Conservation (phyloP, 331 rosid genomes). For the Acacia concinna region DNA sequence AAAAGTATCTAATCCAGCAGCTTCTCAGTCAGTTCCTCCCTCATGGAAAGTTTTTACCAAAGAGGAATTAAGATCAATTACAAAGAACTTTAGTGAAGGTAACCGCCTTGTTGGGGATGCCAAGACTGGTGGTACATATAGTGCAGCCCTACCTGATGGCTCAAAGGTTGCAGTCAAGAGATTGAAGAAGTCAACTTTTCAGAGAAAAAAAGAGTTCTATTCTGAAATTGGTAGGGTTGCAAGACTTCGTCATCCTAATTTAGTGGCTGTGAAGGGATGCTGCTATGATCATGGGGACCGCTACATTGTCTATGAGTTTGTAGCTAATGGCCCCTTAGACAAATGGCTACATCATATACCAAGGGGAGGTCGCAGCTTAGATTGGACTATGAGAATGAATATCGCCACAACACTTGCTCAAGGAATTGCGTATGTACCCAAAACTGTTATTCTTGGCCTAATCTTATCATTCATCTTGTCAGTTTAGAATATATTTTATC, state of each 20-base stretch:
- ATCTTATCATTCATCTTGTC: not conserved
- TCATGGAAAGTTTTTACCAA: slow-evolving; percentile 90
- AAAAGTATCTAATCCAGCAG: slow-evolving; percentile 66
- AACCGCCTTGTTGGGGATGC: slow-evolving; percentile 93
- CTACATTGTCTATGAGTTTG: slow-evolving; percentile 89
- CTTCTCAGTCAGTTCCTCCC: slow-evolving; percentile 68
- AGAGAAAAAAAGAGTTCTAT: slow-evolving; percentile 92
- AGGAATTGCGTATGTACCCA: slow-evolving; percentile 92
- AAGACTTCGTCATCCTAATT: slow-evolving; percentile 85
- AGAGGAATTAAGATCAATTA: slow-evolving; percentile 84
- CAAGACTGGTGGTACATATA: slow-evolving; percentile 91
- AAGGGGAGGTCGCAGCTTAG: slow-evolving; percentile 94
- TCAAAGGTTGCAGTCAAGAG: slow-evolving; percentile 93
- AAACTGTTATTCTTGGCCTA: slow-evolving; percentile 27
- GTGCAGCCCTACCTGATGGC: slow-evolving; percentile 86
- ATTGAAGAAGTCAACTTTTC: slow-evolving; percentile 87
- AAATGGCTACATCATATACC: slow-evolving; percentile 97
- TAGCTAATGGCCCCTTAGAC: slow-evolving; percentile 93
- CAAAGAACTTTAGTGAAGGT: slow-evolving; percentile 98
- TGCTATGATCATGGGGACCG: slow-evolving; percentile 98
- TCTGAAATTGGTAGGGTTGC: slow-evolving; percentile 95
- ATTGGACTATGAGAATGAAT: slow-evolving; percentile 93
- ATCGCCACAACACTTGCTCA: slow-evolving; percentile 92
- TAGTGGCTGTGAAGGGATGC: slow-evolving; percentile 96
- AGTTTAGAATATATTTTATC: slow-evolving; percentile 9